Evolutionary conservation across 2,329 filamentous ascomycete genomes (phyloP).

Genomic region (Zasmidium angulare): DNA sequence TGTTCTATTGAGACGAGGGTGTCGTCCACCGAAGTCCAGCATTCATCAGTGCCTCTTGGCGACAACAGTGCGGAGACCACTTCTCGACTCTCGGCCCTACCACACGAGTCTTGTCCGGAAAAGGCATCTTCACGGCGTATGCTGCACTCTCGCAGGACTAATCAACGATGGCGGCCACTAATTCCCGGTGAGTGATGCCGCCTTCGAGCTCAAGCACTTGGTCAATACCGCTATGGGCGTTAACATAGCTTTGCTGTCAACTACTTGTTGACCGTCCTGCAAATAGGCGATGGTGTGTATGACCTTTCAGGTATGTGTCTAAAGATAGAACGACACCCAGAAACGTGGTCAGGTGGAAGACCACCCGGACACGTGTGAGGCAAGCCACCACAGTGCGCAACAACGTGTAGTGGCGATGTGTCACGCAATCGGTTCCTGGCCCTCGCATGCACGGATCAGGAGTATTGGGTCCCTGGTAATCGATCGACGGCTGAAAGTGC

Average conservation of each 20-base stretch:
- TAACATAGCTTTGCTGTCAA: neutral
- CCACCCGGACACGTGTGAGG: neutral
- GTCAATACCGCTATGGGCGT: neutral
- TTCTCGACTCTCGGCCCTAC: neutral
- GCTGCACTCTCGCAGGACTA: no score
- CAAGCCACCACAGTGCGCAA: neutral
- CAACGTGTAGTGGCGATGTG: neutral
- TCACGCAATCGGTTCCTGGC: constrained; percentile 2
- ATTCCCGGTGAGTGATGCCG: neutral
- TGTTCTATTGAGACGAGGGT: constrained; percentile 10
- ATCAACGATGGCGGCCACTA: neutral
- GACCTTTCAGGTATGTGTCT: neutral
- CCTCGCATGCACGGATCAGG: constrained; percentile 1
- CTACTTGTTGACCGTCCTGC: neutral
- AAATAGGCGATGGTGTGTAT: constrained; percentile 3
- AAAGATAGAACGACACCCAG: constrained; percentile 2
- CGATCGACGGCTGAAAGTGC: constrained; percentile 2
- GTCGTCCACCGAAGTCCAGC: neutral
- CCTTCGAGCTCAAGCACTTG: neutral
- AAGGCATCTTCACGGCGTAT: neutral
- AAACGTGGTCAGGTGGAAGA: neutral
- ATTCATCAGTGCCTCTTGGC: neutral
- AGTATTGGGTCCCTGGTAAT: neutral
- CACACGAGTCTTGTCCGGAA: neutral
- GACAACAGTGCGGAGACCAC: neutral